A percentile compares a stretch with the other conserved stretches of the same genome.
phyloP scores from a whole-genome alignment of 495 filamentous ascomycete species.

The Aspergillus campestris region DNA sequence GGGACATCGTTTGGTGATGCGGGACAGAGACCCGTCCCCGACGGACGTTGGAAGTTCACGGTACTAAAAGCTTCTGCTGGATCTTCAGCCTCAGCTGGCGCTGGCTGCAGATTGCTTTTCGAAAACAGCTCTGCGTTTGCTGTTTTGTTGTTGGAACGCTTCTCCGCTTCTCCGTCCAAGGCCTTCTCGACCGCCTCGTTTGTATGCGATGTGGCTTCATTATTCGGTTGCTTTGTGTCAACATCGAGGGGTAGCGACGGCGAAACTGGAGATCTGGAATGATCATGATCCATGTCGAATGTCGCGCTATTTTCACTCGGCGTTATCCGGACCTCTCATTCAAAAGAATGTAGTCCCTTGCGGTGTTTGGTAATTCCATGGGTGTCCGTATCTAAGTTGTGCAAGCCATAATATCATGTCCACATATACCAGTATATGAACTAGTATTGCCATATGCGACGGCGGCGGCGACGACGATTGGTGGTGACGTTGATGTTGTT shows the following conservation, averaged over 20 bases:
- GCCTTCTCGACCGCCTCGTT: conserved; percentile 3
- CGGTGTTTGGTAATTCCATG: too few relatives aligned
- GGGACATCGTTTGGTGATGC: not conserved
- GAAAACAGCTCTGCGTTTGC: conserved; percentile 3
- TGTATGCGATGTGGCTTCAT: conserved; percentile 4
- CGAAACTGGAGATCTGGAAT: conserved; percentile 15
- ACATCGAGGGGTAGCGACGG: conserved; percentile 10
- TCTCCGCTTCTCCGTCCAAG: conserved; percentile 11
- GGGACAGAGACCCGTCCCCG: too few relatives aligned
- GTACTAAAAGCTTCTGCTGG: not conserved
- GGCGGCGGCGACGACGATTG: too few relatives aligned
- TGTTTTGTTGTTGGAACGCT: not conserved
- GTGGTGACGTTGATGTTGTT: too few relatives aligned
- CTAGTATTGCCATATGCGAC: too few relatives aligned
- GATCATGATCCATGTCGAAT: conserved; percentile 28
- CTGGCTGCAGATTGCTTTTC: not conserved
- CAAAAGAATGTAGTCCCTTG: too few relatives aligned
- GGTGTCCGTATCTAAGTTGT: too few relatives aligned
- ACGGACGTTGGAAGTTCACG: not conserved
- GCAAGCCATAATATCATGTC: too few relatives aligned
- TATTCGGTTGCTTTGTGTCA: conserved; percentile 8
- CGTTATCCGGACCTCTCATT: too few relatives aligned
- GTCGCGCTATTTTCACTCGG: not conserved
- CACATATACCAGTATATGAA: too few relatives aligned
- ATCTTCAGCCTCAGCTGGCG: not conserved